A percentile compares a stretch with the other conserved stretches of the same genome.
Conservation (phyloP, 306 rosid species). For the Macrotyloma uniflorum region DNA sequence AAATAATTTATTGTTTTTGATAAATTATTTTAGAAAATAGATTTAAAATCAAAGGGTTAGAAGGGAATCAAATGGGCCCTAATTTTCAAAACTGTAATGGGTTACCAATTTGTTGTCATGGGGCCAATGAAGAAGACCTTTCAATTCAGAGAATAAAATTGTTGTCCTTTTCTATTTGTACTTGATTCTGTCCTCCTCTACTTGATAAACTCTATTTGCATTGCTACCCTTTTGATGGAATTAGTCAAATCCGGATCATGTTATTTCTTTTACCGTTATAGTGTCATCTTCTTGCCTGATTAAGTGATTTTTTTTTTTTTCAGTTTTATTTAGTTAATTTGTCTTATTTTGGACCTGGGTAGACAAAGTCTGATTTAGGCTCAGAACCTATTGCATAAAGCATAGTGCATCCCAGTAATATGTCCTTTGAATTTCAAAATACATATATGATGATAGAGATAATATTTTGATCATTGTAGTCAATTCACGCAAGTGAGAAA, state of each 20-base stretch:
- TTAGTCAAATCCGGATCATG: not conserved
- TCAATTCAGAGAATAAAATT: not conserved
- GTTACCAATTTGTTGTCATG: not conserved
- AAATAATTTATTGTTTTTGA: not conserved
- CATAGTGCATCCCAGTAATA: not conserved
- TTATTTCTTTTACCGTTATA: constrained; percentile 1
- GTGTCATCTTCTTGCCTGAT: not conserved
- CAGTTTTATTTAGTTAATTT: constrained; percentile 16
- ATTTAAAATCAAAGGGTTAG: not conserved
- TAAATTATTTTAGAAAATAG: not conserved
- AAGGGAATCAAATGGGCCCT: not conserved
- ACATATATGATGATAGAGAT: not conserved
- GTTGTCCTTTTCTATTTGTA: not conserved
- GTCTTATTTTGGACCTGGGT: not conserved
- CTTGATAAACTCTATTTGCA: not conserved
- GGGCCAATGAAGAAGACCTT: not conserved
- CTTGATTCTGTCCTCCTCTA: not conserved
- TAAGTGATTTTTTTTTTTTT: not conserved
- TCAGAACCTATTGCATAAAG: not conserved
- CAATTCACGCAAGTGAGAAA: not conserved
- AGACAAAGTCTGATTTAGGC: not conserved
- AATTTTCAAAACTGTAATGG: constrained; percentile 1
- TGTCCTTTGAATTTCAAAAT: not conserved
- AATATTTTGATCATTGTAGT: not conserved
- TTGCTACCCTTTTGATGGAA: not conserved